Conservation (phyloP, 345 rosid species). For the Aquilaria sinensis region DNA sequence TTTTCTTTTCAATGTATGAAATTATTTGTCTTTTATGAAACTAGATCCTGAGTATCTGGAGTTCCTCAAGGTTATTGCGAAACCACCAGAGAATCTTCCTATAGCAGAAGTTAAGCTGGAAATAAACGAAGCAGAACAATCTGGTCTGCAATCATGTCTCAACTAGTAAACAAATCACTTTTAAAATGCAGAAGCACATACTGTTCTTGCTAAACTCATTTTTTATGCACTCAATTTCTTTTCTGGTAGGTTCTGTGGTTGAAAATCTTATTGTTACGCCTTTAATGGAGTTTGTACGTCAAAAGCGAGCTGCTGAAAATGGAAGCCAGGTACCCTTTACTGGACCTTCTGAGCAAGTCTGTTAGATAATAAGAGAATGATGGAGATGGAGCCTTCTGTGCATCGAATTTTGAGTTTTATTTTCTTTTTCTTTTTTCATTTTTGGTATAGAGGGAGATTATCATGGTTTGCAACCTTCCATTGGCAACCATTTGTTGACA, state of each 20-base stretch:
- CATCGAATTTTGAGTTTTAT: no score
- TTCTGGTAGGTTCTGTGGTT: slow-evolving; percentile 35
- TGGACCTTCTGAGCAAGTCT: no score
- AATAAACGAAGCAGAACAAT: slow-evolving; percentile 56
- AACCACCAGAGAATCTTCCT: slow-evolving; percentile 57
- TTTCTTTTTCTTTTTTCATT: no score
- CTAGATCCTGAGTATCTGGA: slow-evolving; percentile 68
- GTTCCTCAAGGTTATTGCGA: slow-evolving; percentile 55
- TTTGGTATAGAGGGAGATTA: no score
- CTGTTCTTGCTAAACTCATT: neutral
- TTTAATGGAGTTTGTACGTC: slow-evolving; percentile 77
- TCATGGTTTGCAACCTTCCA: no score
- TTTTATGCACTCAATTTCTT: neutral
- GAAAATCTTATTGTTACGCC: slow-evolving; percentile 56
- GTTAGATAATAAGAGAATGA: no score
- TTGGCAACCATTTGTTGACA: no score
- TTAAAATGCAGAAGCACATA: no score
- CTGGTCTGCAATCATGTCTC: slow-evolving; percentile 35
- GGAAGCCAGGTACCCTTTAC: slow-evolving; percentile 41
- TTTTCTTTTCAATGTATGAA: neutral
- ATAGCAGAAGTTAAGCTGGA: slow-evolving; percentile 65
- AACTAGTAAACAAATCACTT: no score
- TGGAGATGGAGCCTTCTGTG: no score
- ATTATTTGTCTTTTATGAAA: neutral
- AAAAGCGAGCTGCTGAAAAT: slow-evolving; percentile 54